Evolutionary conservation across 768 basidiomycete species (phyloP), one percentile per base, ranked within the genome.

Genomic region (Xerocomellus intermedius): DNA sequence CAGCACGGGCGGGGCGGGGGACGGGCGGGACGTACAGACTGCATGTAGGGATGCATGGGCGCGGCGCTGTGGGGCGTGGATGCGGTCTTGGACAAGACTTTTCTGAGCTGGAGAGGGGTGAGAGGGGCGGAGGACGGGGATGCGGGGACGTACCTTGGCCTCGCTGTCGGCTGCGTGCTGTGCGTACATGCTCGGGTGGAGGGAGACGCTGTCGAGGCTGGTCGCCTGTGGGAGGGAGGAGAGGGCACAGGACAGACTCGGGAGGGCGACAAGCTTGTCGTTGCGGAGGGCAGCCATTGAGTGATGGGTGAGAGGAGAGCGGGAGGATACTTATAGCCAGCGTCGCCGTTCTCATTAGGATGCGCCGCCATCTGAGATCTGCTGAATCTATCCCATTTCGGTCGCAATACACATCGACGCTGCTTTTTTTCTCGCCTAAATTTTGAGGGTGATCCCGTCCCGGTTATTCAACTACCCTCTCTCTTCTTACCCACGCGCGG

Each of bases 101-200:
- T 83, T 75, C 83, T 77, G 22, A 89, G 80, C 88, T 79, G 59
- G 13, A 41, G 48, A 32, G 43, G 42, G 30, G 44, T 58, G 50
- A 54, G 50, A 58, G 53, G 56, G 46, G 48, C 46, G 53, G 28
- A 45, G 19, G 54, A 4, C 42, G n/a, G 8, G 5, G 32, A 26
- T 21, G 30, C 1, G 37, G 13, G 13, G 26, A 5, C 73, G 53
- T 39, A 88, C 88, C 81, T 90, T 88, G 38, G 86, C 87, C 71
- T 90, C 84, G 62, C 88, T 88, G 69, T 88, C 82, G 5, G 83
- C 82, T 33, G 83, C 82, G 35, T 82, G 80, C 54, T 82, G 80
- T 2, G 83, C 82, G 65, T 86, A 86, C 84, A 87, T 84, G 64
- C 76, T 80, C 1, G 82, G 82, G 70, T 91, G 88, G 1, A 91